Percentiles rank a stretch among this genome's conserved stretches.
Evolutionary conservation across 106 monocot genomes (phyloP).

Genomic region (Dendrobium huoshanense): DNA sequence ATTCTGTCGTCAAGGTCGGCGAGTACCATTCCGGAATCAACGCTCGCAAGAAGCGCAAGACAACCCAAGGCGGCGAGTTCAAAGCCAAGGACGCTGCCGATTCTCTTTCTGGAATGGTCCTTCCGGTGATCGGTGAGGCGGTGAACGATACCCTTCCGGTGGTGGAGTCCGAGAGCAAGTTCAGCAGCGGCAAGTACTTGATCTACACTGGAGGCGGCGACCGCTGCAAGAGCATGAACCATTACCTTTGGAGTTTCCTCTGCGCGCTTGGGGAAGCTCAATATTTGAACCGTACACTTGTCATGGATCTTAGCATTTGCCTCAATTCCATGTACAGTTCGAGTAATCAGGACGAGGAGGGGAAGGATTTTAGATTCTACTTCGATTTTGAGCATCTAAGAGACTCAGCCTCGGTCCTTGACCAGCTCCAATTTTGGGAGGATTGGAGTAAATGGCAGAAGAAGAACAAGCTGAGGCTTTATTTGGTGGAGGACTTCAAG

Average conservation of each 20-base stretch:
- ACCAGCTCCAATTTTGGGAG: constrained; percentile 69
- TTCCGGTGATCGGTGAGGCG: constrained; percentile 60
- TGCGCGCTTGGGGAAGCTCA: constrained; percentile 86
- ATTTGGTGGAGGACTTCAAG: constrained; percentile 65
- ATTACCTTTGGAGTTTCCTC: constrained; percentile 86
- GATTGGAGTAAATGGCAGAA: constrained; percentile 84
- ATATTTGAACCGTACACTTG: constrained; percentile 76
- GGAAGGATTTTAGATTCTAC: constrained; percentile 86
- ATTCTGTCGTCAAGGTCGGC: constrained; percentile 46
- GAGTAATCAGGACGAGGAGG: constrained; percentile 65
- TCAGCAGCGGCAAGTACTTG: constrained; percentile 63
- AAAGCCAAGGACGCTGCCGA: constrained; percentile 7
- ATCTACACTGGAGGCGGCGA: constrained; percentile 74
- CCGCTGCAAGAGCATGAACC: constrained; percentile 90
- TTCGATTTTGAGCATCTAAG: constrained; percentile 91
- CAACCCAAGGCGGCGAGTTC: constrained; percentile 8
- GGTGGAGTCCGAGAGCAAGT: constrained; percentile 60
- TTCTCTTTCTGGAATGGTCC: neutral
- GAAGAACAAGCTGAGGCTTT: constrained; percentile 47
- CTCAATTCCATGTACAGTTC: constrained; percentile 51
- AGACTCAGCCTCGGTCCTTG: constrained; percentile 62
- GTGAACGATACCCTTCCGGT: constrained; percentile 70
- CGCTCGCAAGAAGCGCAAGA: constrained; percentile 54
- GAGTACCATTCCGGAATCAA: constrained; percentile 77
- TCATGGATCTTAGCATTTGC: constrained; percentile 79